Conservation (phyloP, 2,329 filamentous ascomycete species). For the Stachybotrys chlorohalonatus region DNA sequence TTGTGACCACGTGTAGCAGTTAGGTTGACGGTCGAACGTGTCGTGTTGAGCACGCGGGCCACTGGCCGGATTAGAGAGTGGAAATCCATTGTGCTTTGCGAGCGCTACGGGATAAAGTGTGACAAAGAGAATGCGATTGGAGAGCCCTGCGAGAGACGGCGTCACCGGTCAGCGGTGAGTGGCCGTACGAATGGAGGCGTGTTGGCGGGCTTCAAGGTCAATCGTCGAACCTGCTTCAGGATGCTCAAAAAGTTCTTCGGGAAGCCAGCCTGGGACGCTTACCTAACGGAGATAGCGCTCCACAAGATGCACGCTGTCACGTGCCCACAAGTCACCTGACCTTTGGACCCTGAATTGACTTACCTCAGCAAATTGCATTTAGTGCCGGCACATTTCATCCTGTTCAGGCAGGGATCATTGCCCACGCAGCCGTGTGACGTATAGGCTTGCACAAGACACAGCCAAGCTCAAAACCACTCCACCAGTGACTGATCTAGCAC, state of each 20-base stretch:
- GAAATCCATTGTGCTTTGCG: conserved; percentile 21
- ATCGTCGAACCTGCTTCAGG: background rate
- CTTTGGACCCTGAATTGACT: background rate
- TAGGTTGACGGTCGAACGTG: conserved; percentile 15
- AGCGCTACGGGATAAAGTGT: conserved; percentile 5
- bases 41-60: conserved; percentile 18
- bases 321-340: background rate
- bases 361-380: background rate
- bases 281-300: background rate
- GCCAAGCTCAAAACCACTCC: background rate
- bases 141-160: conserved; percentile 5
- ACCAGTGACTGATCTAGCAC: background rate
- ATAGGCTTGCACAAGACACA: background rate
- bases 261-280: background rate
- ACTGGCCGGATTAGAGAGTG: conserved; percentile 24
- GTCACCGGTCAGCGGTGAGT: conserved; percentile 10
- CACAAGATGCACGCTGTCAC: background rate
- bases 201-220: conserved; percentile 8
- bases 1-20: conserved; percentile 34
- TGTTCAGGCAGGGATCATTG: background rate
- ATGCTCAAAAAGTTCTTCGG: conserved; percentile 3
- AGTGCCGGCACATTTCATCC: background rate
- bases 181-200: conserved; percentile 12
- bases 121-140: background rate
- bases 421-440: background rate